A percentile compares a stretch with the other conserved stretches of the same genome.
Evolutionary conservation across 2,329 filamentous ascomycete genomes (phyloP).

Genomic region (Venturia oleaginea): DNA sequence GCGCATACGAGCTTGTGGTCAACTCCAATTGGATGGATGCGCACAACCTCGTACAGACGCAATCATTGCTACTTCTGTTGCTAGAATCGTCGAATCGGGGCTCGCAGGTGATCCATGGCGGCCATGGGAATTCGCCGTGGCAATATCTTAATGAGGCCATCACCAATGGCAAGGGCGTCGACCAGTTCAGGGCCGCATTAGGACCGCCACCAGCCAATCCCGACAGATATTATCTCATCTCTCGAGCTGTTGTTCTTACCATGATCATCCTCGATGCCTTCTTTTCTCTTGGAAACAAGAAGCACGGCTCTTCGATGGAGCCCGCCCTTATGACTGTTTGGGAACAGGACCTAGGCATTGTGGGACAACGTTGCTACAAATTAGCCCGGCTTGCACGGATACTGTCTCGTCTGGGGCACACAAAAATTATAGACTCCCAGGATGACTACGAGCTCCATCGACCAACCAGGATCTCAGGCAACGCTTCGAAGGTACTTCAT

Average conservation of each 20-base stretch:
- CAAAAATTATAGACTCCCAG: background rate
- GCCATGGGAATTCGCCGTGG: too few species aligned
- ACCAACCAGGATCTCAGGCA: background rate
- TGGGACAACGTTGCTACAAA: too few species aligned
- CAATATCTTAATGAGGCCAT: background rate
- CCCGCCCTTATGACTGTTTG: too few species aligned
- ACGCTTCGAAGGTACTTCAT: background rate
- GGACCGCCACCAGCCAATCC: background rate
- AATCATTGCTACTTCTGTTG: too few species aligned
- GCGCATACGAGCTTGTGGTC: too few species aligned
- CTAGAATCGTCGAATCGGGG: too few species aligned
- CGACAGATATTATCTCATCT: background rate
- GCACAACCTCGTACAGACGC: too few species aligned
- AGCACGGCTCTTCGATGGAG: background rate
- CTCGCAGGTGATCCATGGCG: too few species aligned
- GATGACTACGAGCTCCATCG: constrained; percentile 1
- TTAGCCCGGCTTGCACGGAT: background rate
- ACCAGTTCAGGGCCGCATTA: background rate
- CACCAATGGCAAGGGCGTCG: background rate
- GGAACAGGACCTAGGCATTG: too few species aligned
- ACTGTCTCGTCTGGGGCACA: too few species aligned
- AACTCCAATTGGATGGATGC: too few species aligned
- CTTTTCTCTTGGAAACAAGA: background rate
- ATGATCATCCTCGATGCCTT: constrained; percentile 4
- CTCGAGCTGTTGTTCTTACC: background rate